Base-by-base conservation (phyloP, 2,329 filamentous ascomycete genomes). In the Alternaria brassicicola region DNA sequence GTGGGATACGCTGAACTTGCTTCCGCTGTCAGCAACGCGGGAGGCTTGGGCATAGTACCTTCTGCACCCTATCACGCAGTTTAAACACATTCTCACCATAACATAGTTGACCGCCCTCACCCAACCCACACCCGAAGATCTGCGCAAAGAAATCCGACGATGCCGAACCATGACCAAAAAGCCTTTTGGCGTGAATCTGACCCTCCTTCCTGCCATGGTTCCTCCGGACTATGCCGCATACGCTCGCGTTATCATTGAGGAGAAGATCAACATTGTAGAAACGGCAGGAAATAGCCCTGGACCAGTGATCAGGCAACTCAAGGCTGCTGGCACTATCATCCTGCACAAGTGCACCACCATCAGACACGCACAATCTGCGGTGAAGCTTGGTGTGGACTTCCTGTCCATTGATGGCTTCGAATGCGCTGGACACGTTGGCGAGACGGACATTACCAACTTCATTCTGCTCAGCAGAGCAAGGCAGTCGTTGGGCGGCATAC, bases 301-400 rank as follows among this genome's bases (percentile, higher is more conserved):
- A 1, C 93, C 93, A 3, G 89, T 99, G 64, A 98, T 99, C 78
- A 84, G 86, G 75, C 87, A 92, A 82, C 85, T 99, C 53, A 99
- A 98, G 82, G 85, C 85, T 61, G 90, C 89, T 6, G 88, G 87
- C 55, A 86, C 86, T 71, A 94, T 86, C 55, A 88, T 99, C 69
- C 82, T 99, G 55, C 95, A 99, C 86, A 99, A 99, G 82, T 98
- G 95, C 83, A 99, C 95, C 8, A 96, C 92, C 5, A 96, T 99
- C 80, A 84, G 93, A 54, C 95, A 99, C 76, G 95, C 95, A 19
- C 87, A 92, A 78, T 93, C 90, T 65, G 95, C 95, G 47, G 85
- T 96, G 58, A 97, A 96, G 80, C 88, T 98, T 36, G 95, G 95
- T 63, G 95, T 97, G 4, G 95, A 99, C 79, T 98, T 99, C 80